Evolutionary conservation across 345 rosid species (phyloP).

Genomic region (Moricandia arvensis): DNA sequence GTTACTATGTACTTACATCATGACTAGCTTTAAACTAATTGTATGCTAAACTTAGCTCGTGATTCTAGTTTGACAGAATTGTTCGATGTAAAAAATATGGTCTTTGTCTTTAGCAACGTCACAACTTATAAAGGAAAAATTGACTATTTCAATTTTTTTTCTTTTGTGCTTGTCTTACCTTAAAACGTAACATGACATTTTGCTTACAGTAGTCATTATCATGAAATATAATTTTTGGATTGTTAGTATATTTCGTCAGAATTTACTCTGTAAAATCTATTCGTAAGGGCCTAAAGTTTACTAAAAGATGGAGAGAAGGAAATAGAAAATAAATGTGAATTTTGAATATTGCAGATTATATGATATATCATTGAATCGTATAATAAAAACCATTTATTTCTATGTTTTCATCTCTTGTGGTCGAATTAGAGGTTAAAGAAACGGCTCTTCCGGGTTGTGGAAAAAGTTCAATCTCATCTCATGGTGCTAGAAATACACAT

Average conservation of each 20-base stretch:
- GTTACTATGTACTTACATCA: neutral
- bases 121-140: neutral
- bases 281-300: neutral
- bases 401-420: too few relatives aligned
- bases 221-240: neutral
- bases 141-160: neutral
- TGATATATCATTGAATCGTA: neutral
- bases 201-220: neutral
- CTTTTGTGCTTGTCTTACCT: neutral
- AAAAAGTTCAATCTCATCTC: too few relatives aligned
- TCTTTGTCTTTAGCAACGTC: neutral
- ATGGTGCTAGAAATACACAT: too few relatives aligned
- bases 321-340: conserved; percentile 11
- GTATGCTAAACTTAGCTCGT: neutral
- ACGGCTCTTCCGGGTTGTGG: too few relatives aligned
- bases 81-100: neutral
- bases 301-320: neutral
- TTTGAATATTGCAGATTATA: conserved; percentile 2
- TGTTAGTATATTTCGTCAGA: neutral
- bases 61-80: neutral
- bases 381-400: neutral
- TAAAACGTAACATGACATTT: neutral
- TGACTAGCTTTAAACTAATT: conserved; percentile 1
- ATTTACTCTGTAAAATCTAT: neutral
- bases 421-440: too few relatives aligned